phyloP scores from a whole-genome alignment of 257 asterid species.

The Solanum boliviense region DNA sequence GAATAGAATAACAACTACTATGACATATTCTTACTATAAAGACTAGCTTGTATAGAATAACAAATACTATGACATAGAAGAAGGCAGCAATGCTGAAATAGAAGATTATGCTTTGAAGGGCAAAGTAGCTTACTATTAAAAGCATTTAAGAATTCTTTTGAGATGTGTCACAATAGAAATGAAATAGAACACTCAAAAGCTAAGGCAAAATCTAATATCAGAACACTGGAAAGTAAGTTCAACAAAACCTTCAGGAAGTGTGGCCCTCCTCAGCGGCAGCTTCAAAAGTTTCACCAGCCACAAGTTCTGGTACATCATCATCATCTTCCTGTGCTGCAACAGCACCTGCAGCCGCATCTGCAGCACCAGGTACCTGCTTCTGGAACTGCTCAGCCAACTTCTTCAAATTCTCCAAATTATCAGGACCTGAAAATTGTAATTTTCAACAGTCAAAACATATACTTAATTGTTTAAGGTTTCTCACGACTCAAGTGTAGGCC shows the following conservation, averaged over 20 bases:
- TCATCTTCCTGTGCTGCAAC: constrained; percentile 28
- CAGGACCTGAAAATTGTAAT: constrained; percentile 34
- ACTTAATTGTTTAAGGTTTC: not conserved
- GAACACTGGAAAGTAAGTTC: constrained; percentile 9
- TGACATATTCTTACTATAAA: not conserved
- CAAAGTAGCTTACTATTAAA: not conserved
- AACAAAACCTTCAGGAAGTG: constrained; percentile 24
- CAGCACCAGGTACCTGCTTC: constrained; percentile 44
- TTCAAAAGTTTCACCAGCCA: constrained; percentile 55
- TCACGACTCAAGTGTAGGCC: not conserved
- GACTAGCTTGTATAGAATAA: not conserved
- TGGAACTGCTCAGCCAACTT: constrained; percentile 68
- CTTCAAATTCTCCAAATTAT: constrained; percentile 60
- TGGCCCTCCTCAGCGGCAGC: constrained; percentile 55
- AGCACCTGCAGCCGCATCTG: constrained; percentile 18
- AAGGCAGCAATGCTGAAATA: not conserved
- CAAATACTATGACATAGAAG: not conserved
- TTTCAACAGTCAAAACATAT: not conserved
- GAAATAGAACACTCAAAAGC: not conserved
- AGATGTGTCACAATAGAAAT: not conserved
- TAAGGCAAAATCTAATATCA: constrained; percentile 5
- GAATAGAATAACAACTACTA: not conserved
- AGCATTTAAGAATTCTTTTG: not conserved
- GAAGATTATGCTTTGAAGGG: not conserved
- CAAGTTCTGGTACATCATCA: constrained; percentile 67